Evolutionary conservation across 2,329 filamentous ascomycete species (phyloP).

Genomic region (Cladosporium austrohemisphaericum): DNA sequence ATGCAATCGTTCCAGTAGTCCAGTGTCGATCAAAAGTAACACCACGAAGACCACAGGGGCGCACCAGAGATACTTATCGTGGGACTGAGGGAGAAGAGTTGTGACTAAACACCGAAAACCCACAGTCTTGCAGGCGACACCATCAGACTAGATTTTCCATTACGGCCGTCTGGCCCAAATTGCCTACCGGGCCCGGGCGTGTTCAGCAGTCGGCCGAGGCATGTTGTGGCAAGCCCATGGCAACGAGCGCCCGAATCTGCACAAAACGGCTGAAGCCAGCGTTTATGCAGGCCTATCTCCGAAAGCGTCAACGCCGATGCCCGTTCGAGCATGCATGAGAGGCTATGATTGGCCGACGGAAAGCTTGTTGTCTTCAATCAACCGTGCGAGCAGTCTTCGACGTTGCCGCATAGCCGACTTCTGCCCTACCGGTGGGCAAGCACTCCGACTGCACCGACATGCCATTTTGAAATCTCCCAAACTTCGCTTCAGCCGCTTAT

Average conservation of each 20-base stretch:
- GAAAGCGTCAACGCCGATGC: background rate
- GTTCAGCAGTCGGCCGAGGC: slow-evolving; percentile 2
- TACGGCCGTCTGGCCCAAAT: slow-evolving; percentile 7
- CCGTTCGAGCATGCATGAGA: background rate
- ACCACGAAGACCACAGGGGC: slow-evolving; percentile 1
- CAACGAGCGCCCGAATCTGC: background rate
- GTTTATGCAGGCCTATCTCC: slow-evolving; percentile 7
- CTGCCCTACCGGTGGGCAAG: background rate
- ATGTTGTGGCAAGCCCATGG: slow-evolving; percentile 9
- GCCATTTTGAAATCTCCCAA: background rate
- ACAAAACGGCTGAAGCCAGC: slow-evolving; percentile 1
- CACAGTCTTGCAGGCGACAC: slow-evolving; percentile 2
- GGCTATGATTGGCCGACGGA: background rate
- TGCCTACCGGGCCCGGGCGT: slow-evolving; percentile 2
- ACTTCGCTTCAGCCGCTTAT: background rate
- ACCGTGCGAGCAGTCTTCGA: background rate
- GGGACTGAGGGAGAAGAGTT: background rate
- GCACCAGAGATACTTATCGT: slow-evolving; percentile 5
- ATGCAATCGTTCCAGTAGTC: slow-evolving; percentile 12
- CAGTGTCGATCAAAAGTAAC: slow-evolving; percentile 13
- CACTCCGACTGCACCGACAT: slow-evolving; percentile 3
- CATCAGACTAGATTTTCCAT: slow-evolving; percentile 9
- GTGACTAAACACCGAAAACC: slow-evolving; percentile 11
- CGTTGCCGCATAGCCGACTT: slow-evolving; percentile 6
- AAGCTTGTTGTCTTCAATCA: slow-evolving; percentile 5